Evolutionary conservation across 2,329 filamentous ascomycete genomes (phyloP), one percentile per base, ranked within the genome.

Genomic region (Calonectria multiphialidica): DNA sequence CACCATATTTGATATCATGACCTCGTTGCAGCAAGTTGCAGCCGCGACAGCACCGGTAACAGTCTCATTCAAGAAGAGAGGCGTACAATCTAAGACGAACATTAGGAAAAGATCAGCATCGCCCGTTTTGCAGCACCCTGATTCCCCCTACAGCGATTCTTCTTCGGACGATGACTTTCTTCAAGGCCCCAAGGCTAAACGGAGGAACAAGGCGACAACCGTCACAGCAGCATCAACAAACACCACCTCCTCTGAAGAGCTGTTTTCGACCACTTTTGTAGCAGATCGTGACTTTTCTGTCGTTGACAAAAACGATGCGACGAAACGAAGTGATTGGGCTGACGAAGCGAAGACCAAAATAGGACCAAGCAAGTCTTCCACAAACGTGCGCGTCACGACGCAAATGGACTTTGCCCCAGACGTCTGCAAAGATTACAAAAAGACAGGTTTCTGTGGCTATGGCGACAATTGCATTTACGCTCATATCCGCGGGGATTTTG

Each of bases 341-440:
- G 64, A 45, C 7, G 49, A 47, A 30, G 37, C 45, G 37, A 66
- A 47, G 49, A 42, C 25, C 37, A 66, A 55, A 37, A 66, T 57
- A 23, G 64, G 49, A 18, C 64, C 37, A 5, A 35, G 25, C 35
- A 57, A 66, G 37, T 16, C 64, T 21, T 65, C 62, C 9, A 23
- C 49, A 30, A 66, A 66, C 30, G 64, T 57, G 6, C 64, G 64
- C 37, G 42, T 57, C 10, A 66, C 64, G n/a, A 57, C 30, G n/a
- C 50, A 37, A 8, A 37, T 57, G 12, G 97, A 99, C 81, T 98
- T 94, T 81, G 93, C 94, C 0, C 95, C 96, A 0, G 97, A 98
- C 76, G 94, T 98, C 0, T 99, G 97, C 85, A 98, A 98, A 83
- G 97, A 98, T 4, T 80, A 78, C 62, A 96, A 96, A 77, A 90